Percentiles rank a stretch among this genome's conserved stretches.
Conservation (phyloP, 2,329 filamentous ascomycete genomes). For the Trichoderma sp. region DNA sequence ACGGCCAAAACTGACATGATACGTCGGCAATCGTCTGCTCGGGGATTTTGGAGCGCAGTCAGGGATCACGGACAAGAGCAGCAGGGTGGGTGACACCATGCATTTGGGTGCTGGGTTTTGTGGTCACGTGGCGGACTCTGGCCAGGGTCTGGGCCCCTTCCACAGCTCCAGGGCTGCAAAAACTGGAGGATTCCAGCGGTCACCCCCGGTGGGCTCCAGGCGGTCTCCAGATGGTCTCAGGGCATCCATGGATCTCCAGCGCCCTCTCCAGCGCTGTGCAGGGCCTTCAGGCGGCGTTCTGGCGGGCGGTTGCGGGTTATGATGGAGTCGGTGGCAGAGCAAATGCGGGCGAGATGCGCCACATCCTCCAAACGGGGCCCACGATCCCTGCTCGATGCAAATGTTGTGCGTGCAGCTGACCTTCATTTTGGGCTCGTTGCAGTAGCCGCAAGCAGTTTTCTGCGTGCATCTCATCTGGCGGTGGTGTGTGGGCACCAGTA, state of each 20-base stretch:
- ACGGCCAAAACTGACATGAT: background rate
- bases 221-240: background rate
- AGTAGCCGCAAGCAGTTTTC: conserved; percentile 17
- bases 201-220: background rate
- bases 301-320: background rate
- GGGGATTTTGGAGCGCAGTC: conserved; percentile 14
- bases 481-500: background rate
- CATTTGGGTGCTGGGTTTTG: conserved; percentile 14
- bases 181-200: background rate
- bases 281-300: conserved; percentile 1
- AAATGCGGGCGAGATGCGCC: conserved; percentile 7
- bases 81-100: conserved; percentile 12
- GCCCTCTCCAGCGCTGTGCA: background rate
- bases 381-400: conserved; percentile 19
- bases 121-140: conserved; percentile 13
- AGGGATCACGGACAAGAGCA: conserved; percentile 9
- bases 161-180: background rate
- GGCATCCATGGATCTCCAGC: too few species aligned
- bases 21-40: conserved; percentile 13
- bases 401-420: conserved; percentile 26
- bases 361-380: background rate
- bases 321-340: background rate
- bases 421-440: conserved; percentile 19
- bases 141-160: background rate
- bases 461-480: background rate